A percentile compares a stretch with the other conserved stretches of the same genome.
phyloP scores from a whole-genome alignment of 225 moss, liverwort and hornwort species.

The Marchantia paleacea region DNA sequence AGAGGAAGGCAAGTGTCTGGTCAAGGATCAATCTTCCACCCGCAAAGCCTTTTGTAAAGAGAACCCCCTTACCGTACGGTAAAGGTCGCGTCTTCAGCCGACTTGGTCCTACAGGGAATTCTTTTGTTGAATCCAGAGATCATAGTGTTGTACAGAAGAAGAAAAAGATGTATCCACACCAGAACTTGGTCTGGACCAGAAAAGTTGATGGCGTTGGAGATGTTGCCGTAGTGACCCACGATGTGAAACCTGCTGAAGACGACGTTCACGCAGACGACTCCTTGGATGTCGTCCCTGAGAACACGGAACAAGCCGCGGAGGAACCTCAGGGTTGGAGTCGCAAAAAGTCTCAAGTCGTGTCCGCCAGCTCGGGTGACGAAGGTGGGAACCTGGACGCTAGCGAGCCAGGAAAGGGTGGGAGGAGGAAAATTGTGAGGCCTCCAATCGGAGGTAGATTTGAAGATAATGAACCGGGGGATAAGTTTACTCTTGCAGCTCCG shows the following conservation, averaged over 20 bases:
- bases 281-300: neutral
- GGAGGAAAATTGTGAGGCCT: constrained; percentile 46
- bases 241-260: constrained; percentile 2
- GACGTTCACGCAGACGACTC: constrained; percentile 28
- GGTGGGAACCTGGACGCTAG: constrained; percentile 13
- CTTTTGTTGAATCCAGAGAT: constrained; percentile 11
- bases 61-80: constrained; percentile 5
- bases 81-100: constrained; percentile 39
- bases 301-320: constrained; percentile 13
- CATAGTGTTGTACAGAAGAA: constrained; percentile 7
- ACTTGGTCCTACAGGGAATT: constrained; percentile 26
- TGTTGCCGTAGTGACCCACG: neutral
- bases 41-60: constrained; percentile 6
- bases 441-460: constrained; percentile 24
- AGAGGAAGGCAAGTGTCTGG: constrained; percentile 44
- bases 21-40: constrained; percentile 24
- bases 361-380: constrained; percentile 27
- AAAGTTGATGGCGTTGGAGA: constrained; percentile 8
- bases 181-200: constrained; percentile 13
- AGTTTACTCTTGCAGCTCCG: neutral
- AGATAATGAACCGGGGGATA: constrained; percentile 3
- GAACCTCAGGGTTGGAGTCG: constrained; percentile 42
- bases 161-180: constrained; percentile 24
- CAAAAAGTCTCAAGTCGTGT: constrained; percentile 25
- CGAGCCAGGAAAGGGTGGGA: constrained; percentile 24